Evolutionary conservation across 352 stramenopile species (phyloP), one percentile per base, ranked within the genome.

Genomic region (Phytophthora citrophthora): DNA sequence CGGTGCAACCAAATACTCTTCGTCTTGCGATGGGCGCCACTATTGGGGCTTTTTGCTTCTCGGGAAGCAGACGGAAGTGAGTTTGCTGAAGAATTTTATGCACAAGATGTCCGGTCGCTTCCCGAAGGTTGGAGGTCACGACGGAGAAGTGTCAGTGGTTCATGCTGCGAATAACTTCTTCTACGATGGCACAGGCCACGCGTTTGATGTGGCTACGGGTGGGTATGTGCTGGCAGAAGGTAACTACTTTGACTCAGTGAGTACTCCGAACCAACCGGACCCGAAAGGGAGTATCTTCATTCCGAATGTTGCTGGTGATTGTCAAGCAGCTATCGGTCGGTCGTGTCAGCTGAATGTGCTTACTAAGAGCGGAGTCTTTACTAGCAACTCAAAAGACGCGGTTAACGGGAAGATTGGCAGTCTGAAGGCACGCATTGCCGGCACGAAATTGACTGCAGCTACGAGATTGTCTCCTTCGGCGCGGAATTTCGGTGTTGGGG

Each of bases 1-100:
- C 26, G 76, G 76, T 16, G 11, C 47, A 29, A 83, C 76, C 2
- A 16, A 55, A 12, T 83, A 69, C 40, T 78, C 64, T n/a, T 51
- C 69, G 2, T 70, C 69, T 9, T 85, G 74, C 52, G 73, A 86
- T 27, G 70, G 68, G 13, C 73, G 64, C 20, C 73, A 84, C 58
- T 83, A 86, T 54, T 83, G 77, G 74, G 70, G 44, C 0, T 55
- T 64, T 18, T 68, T 79, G 46, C 63, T 81, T 34, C 54, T 76
- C 7, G 75, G 75, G 1, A 59, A 71, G 23, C 50, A 62, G 29
- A 78, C 67, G n/a, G 40, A 64, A n/a, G 23, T 87, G 13, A 79
- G 59, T 52, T 47, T 84, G 46, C n/a, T 83, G 31, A 68, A 68
- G 41, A 86, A 83, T 51, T 76, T 68, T 49, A 62, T 83, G 10